phyloP scores from a whole-genome alignment of 495 filamentous ascomycete species.

The Aspergillus diversus region DNA sequence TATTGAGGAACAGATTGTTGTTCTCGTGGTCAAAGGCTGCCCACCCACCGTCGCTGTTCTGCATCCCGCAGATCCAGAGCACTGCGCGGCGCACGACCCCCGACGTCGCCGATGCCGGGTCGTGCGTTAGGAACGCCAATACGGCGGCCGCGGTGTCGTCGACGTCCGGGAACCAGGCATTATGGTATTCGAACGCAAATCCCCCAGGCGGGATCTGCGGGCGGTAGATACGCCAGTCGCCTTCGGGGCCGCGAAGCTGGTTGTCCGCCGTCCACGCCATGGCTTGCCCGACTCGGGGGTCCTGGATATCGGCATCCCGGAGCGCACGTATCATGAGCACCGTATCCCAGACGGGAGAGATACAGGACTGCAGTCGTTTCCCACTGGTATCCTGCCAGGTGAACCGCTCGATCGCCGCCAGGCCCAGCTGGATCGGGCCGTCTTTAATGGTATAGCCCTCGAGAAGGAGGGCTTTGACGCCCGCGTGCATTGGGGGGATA shows the following conservation, averaged over 20 bases:
- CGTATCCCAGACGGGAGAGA: constrained; percentile 43
- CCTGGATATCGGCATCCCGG: constrained; percentile 21
- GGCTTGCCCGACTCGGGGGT: constrained; percentile 15
- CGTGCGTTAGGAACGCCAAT: constrained; percentile 36
- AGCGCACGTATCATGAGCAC: constrained; percentile 37
- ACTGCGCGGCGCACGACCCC: constrained; percentile 24
- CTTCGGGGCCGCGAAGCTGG: constrained; percentile 30
- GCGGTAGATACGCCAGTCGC: constrained; percentile 40
- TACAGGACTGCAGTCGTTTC: constrained; percentile 25
- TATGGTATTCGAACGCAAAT: constrained; percentile 43
- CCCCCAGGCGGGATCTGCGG: constrained; percentile 31
- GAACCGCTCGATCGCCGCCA: constrained; percentile 35
- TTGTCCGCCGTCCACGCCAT: constrained; percentile 27
- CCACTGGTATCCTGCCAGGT: constrained; percentile 30
- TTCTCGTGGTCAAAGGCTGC: constrained; percentile 46
- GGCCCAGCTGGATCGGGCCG: constrained; percentile 10
- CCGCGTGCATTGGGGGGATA: constrained; percentile 36
- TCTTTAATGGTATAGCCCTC: constrained; percentile 32
- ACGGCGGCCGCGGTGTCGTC: constrained; percentile 47
- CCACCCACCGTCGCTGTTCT: constrained; percentile 51
- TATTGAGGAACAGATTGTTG: constrained; percentile 42
- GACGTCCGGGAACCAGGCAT: constrained; percentile 44
- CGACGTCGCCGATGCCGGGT: constrained; percentile 15
- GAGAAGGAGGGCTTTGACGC: constrained; percentile 32
- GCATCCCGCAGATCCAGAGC: constrained; percentile 48